Percentiles rank a stretch among this genome's conserved stretches.
These are phyloP conservation scores for Yarrowia porcina DNA, from an alignment of 805 yeast species.

Conservation along the genomic window DNA sequence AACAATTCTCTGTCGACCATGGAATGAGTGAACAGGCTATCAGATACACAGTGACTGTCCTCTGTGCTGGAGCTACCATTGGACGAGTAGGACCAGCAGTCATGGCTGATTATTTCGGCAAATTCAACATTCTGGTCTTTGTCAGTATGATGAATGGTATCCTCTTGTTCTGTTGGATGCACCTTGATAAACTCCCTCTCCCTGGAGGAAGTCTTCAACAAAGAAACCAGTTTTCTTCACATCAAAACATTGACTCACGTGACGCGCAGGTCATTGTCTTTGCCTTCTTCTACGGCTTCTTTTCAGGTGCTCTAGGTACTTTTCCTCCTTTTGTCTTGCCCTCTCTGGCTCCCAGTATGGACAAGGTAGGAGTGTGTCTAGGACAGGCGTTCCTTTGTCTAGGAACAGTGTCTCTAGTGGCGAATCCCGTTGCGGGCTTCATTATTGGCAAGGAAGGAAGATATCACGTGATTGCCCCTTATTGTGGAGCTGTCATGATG, in stretches of 20 bases:
- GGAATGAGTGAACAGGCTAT: conserved; percentile 22
- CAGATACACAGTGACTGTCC: conserved; percentile 32
- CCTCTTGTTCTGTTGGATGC: conserved; percentile 37
- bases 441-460: conserved; percentile 29
- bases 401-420: conserved; percentile 45
- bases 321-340: conserved; percentile 28
- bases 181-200: conserved; percentile 21
- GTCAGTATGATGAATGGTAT: conserved; percentile 37
- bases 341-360: conserved; percentile 40
- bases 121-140: conserved; percentile 42
- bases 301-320: conserved; percentile 32
- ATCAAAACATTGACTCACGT: conserved; percentile 21
- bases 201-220: not conserved
- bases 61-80: conserved; percentile 39
- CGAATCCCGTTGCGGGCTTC: conserved; percentile 38
- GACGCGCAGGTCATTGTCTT: conserved; percentile 31
- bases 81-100: conserved; percentile 50
- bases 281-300: conserved; percentile 33
- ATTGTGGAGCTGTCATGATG: conserved; percentile 18
- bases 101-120: conserved; percentile 48
- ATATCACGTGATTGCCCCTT: conserved; percentile 25
- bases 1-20: conserved; percentile 17
- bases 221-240: not conserved
- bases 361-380: conserved; percentile 48
- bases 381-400: conserved; percentile 59